Evolutionary conservation across 305 asterid species (phyloP), one percentile per base, ranked within the genome.

Genomic region (Fraxinus floribunda): DNA sequence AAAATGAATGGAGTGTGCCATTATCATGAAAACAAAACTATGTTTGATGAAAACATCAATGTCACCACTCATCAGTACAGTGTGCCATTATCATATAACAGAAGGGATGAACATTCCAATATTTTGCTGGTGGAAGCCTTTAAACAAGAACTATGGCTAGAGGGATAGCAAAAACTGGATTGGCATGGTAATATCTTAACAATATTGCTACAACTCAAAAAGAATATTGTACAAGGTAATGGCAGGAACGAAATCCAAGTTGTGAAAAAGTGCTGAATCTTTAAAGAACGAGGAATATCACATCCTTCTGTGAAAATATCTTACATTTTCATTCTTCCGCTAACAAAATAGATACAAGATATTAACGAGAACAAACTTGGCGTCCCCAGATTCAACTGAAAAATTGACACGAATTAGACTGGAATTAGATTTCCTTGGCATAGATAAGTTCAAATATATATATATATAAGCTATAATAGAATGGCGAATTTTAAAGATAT

Each of bases 331-430:
- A 26, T 30, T 72, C 83, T 71, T 81, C 73, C 72, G 82, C 87
- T 77, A 78, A 39, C 64, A 68, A 62, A 80, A 83, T 85, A 85
- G 83, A 79, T 83, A 86, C 88, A 85, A 49, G 72, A 81, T 52
- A 80, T 81, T 74, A 80, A 79, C 83, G 15, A 26, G 35, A 80
- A 72, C 82, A 78, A 75, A 80, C 71, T 78, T 81, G 82, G 74
- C 55, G 26, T 16, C 73, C 64, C 77, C 83, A 55, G 82, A 49
- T 81, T 79, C 89, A 76, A 79, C 88, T 41, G 78, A 52, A 82
- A 77, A 46, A 70, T 49, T 55, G 79, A 75, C 34, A 85, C 16
- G 74, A 79, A 71, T 3, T 55, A 60, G 35, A 22, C 8, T 11
- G 73, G 79, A 77, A 81, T 75, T 72, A 52, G 71, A 78, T 30